Evolutionary conservation across 345 rosid species (phyloP).

Genomic region (Syzygium oleosum): DNA sequence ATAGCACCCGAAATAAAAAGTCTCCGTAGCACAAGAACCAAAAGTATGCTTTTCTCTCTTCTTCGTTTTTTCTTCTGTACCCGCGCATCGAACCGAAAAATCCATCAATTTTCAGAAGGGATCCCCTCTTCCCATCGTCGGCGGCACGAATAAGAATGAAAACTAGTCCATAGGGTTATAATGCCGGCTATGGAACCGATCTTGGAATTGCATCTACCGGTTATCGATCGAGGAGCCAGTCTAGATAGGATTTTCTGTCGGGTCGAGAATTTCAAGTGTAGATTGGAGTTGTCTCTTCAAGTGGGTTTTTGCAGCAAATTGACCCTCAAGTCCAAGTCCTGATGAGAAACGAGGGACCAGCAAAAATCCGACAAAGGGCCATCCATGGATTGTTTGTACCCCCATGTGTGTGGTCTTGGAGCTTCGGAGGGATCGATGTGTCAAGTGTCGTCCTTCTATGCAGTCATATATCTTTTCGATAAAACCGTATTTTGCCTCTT

Average conservation of each 20-base stretch:
- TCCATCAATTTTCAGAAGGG: background rate
- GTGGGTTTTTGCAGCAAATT: background rate
- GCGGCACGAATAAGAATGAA: too few relatives aligned
- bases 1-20: background rate
- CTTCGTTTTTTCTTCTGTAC: background rate
- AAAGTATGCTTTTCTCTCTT: background rate
- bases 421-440: background rate
- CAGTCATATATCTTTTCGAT: background rate
- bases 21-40: background rate
- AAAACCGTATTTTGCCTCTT: too few relatives aligned
- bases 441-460: background rate
- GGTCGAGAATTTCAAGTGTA: background rate
- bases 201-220: background rate
- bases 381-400: background rate
- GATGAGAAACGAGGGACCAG: background rate
- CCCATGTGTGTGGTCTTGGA: background rate
- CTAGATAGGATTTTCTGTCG: background rate
- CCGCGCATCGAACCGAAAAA: background rate
- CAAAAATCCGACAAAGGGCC: background rate
- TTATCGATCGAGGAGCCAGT: background rate
- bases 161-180: too few relatives aligned
- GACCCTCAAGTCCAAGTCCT: background rate
- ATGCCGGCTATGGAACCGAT: background rate
- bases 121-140: background rate
- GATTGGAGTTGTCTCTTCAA: background rate